Conservation (phyloP, 164 flowering plant genomes). For the Dillenia turbinata region DNA sequence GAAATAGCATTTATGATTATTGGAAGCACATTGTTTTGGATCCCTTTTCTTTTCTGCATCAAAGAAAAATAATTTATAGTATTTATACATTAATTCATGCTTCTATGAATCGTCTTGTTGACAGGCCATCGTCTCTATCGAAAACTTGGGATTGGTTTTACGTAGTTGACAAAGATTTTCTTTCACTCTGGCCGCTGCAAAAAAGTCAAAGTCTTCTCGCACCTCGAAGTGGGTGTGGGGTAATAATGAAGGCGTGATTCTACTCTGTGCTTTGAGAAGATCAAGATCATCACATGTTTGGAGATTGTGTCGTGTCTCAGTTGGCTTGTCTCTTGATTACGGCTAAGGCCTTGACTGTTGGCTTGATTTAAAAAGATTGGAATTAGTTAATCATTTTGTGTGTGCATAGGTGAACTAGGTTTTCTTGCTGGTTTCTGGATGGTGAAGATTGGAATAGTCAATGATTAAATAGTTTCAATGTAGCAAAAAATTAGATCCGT, state of each 20-base stretch:
- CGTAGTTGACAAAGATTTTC: constrained; percentile 36
- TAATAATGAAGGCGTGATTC: constrained; percentile 36
- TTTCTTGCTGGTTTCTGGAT: constrained; percentile 11
- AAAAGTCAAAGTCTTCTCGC: constrained; percentile 60
- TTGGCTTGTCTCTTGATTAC: constrained; percentile 77
- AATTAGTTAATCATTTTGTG: constrained; percentile 10
- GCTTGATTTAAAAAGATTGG: constrained; percentile 16
- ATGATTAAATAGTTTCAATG: constrained; percentile 7
- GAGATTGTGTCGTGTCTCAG: constrained; percentile 82
- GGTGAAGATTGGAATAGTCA: constrained; percentile 6
- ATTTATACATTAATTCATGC: no score
- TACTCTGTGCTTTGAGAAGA: constrained; percentile 56
- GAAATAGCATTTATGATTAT: no score
- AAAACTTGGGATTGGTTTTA: constrained; percentile 29
- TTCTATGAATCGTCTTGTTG: not conserved
- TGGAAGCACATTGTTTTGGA: no score
- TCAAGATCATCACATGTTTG: constrained; percentile 82
- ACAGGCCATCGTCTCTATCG: constrained; percentile 42
- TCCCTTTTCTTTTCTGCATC: no score
- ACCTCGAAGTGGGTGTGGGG: constrained; percentile 95
- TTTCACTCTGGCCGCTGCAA: constrained; percentile 96
- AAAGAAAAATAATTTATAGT: no score
- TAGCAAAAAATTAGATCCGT: constrained; percentile 9
- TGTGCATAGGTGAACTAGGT: no score
- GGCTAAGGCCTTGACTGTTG: constrained; percentile 52